Conservation (phyloP, 106 monocot genomes). For the Xerophyta viscosa region DNA sequence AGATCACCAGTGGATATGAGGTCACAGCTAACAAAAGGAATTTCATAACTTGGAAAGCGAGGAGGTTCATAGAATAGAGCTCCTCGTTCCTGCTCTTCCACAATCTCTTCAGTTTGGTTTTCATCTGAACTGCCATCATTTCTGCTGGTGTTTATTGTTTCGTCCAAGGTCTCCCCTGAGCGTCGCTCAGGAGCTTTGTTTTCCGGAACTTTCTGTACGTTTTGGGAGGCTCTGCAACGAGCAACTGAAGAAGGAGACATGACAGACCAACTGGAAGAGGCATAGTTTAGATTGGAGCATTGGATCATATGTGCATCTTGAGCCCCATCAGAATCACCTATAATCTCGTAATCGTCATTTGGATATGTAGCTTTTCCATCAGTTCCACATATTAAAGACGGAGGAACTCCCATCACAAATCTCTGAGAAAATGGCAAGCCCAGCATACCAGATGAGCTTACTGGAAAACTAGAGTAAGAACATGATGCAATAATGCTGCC, state of each 20-base stretch:
- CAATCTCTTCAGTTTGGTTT: slow-evolving; percentile 7
- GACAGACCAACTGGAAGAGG: slow-evolving; percentile 10
- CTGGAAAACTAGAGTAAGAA: slow-evolving; percentile 20
- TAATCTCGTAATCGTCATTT: slow-evolving; percentile 9
- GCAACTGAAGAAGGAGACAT: slow-evolving; percentile 7
- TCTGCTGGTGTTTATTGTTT: neutral
- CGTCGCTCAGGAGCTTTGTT: slow-evolving; percentile 10
- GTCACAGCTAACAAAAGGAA: slow-evolving; percentile 91
- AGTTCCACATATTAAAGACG: slow-evolving; percentile 28
- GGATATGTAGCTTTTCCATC: slow-evolving; percentile 9
- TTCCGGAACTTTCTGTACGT: slow-evolving; percentile 11
- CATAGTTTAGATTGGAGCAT: slow-evolving; percentile 18
- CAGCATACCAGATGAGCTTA: slow-evolving; percentile 17
- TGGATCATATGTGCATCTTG: slow-evolving; percentile 24
- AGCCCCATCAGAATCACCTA: slow-evolving; percentile 3
- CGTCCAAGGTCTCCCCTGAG: slow-evolving; percentile 8
- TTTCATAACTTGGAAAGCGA: slow-evolving; percentile 68
- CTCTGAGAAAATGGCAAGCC: slow-evolving; percentile 20
- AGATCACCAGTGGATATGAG: slow-evolving; percentile 55
- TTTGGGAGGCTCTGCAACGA: slow-evolving; percentile 1
- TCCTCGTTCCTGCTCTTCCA: slow-evolving; percentile 20
- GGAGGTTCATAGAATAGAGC: slow-evolving; percentile 83
- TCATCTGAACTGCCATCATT: slow-evolving; percentile 18
- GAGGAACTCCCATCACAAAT: slow-evolving; percentile 21
- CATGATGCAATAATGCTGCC: slow-evolving; percentile 7